phyloP scores from a whole-genome alignment of 441 rosid species.

The Cnidoscolus chayamansa region DNA sequence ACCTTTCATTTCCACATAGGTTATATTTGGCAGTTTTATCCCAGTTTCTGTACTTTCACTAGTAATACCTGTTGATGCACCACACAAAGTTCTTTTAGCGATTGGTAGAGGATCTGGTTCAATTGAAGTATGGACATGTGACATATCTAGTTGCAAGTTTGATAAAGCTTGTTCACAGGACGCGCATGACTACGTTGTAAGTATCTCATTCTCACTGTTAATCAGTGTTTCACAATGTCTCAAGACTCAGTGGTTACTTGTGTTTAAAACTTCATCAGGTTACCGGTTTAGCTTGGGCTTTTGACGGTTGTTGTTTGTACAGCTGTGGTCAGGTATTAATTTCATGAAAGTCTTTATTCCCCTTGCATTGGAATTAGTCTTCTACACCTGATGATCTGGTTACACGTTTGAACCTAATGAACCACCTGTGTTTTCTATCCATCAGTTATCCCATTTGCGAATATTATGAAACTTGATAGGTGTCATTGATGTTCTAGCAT shows the following conservation, averaged over 20 bases:
- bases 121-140: constrained; percentile 76
- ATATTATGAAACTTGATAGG: neutral
- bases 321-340: constrained; percentile 85
- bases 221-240: constrained; percentile 16
- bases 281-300: constrained; percentile 91
- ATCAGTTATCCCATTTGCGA: neutral
- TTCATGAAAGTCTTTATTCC: constrained; percentile 12
- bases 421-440: neutral
- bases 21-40: constrained; percentile 41
- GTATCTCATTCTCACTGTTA: constrained; percentile 36
- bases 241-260: constrained; percentile 18
- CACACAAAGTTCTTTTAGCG: constrained; percentile 55
- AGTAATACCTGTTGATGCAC: constrained; percentile 37
- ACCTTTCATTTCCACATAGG: constrained; percentile 41
- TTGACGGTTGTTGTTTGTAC: constrained; percentile 68
- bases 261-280: constrained; percentile 47
- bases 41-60: constrained; percentile 76
- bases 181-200: constrained; percentile 78
- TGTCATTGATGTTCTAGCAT: neutral
- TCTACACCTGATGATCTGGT: neutral
- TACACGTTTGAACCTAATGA: neutral
- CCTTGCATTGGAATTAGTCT: neutral
- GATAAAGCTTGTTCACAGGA: constrained; percentile 48
- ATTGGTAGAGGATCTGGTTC: constrained; percentile 91
- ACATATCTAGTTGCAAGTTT: constrained; percentile 44